Conservation (phyloP, 2,329 filamentous ascomycete genomes). For the Talaromyces sp. region DNA sequence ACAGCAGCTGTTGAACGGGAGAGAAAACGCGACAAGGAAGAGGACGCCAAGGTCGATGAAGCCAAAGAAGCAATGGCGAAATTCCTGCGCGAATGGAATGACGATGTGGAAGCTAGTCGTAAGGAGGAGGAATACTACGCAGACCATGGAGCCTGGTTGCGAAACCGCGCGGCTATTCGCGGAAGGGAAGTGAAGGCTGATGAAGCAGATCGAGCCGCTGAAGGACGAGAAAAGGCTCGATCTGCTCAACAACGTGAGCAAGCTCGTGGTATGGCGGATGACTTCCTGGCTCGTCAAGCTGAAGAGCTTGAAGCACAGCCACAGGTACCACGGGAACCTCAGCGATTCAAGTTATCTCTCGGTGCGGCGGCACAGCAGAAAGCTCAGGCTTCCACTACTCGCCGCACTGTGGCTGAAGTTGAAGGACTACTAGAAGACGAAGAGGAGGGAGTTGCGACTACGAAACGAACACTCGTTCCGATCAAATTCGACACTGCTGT, state of each 20-base stretch:
- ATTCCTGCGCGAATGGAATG: slow-evolving; percentile 76
- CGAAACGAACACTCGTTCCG: slow-evolving; percentile 70
- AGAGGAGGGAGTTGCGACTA: slow-evolving; percentile 66
- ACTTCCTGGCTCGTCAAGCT: slow-evolving; percentile 80
- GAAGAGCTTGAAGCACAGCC: slow-evolving; percentile 59
- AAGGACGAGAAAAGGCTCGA: slow-evolving; percentile 67
- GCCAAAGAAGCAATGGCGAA: slow-evolving; percentile 64
- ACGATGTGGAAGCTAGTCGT: slow-evolving; percentile 71
- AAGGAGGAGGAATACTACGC: slow-evolving; percentile 79
- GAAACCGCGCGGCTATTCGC: slow-evolving; percentile 70
- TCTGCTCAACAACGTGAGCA: slow-evolving; percentile 69
- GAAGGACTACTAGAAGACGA: slow-evolving; percentile 94
- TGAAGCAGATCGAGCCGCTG: slow-evolving; percentile 72
- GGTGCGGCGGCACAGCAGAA: slow-evolving; percentile 75
- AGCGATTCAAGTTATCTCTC: slow-evolving; percentile 87
- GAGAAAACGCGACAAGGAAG: slow-evolving; percentile 70
- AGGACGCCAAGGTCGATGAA: slow-evolving; percentile 60
- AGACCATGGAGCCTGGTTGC: slow-evolving; percentile 77
- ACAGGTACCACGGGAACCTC: slow-evolving; percentile 51
- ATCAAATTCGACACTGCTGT: slow-evolving; percentile 72
- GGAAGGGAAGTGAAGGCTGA: slow-evolving; percentile 70
- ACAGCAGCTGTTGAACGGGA: slow-evolving; percentile 83
- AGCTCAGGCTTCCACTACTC: slow-evolving; percentile 52
- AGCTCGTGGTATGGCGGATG: slow-evolving; percentile 78
- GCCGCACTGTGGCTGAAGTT: slow-evolving; percentile 85